phyloP scores from a whole-genome alignment of 768 basidiomycete species.

The Russula sp. region DNA sequence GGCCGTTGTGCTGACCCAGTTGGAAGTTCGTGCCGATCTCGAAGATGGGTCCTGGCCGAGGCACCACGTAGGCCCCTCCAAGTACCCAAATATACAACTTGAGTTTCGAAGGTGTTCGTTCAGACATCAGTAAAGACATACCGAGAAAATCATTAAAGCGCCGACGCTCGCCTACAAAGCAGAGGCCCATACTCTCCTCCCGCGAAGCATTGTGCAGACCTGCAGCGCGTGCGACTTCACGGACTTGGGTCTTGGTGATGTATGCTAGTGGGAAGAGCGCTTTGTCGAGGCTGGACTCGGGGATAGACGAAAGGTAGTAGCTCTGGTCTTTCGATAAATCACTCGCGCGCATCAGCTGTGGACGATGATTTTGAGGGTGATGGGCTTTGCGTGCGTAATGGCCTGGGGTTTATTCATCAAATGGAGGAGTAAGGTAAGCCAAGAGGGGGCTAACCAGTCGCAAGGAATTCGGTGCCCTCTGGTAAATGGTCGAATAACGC shows the following conservation, averaged over 20 bases:
- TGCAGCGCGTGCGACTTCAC: constrained; percentile 57
- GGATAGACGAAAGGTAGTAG: constrained; percentile 79
- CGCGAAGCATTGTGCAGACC: constrained; percentile 65
- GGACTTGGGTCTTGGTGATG: constrained; percentile 62
- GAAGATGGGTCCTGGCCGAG: constrained; percentile 63
- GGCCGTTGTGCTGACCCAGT: constrained; percentile 58
- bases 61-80: constrained; percentile 68
- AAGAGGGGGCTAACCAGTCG: constrained; percentile 52
- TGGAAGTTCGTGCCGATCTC: constrained; percentile 45
- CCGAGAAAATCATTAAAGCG: constrained; percentile 70
- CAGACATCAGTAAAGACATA: constrained; percentile 28
- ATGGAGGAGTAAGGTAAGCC: neutral
- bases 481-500: constrained; percentile 64
- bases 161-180: constrained; percentile 81
- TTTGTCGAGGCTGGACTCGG: constrained; percentile 54
- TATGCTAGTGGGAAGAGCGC: constrained; percentile 73
- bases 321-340: constrained; percentile 83
- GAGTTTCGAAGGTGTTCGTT: neutral
- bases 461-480: constrained; percentile 51
- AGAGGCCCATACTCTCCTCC: constrained; percentile 88
- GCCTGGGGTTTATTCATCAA: constrained; percentile 36
- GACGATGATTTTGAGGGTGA: constrained; percentile 24
- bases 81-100: neutral
- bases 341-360: constrained; percentile 34
- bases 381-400: constrained; percentile 77